Percentiles rank a stretch among this genome's conserved stretches.
Evolutionary conservation across 1,284 basidiomycete species (phyloP).

Genomic region (Thecaphora thlaspeos): DNA sequence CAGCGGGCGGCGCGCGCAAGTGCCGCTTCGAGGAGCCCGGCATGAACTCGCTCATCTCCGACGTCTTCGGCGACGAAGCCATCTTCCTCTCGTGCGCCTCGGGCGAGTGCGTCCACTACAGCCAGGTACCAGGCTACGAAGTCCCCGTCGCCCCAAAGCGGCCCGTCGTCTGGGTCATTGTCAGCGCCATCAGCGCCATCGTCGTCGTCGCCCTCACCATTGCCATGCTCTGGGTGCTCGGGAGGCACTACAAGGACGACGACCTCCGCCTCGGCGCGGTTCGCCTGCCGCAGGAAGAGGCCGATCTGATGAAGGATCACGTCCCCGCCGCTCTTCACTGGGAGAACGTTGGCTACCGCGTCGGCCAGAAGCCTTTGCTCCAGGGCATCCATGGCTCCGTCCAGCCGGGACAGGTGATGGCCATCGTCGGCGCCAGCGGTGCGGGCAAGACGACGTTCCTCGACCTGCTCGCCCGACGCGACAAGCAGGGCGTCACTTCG

Average conservation of each 20-base stretch:
- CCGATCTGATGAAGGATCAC: constrained; percentile 84
- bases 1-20: constrained; percentile 57
- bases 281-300: constrained; percentile 66
- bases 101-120: constrained; percentile 90
- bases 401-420: constrained; percentile 86
- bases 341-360: constrained; percentile 72
- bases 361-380: constrained; percentile 67
- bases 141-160: constrained; percentile 21
- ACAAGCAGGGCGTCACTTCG: constrained; percentile 74
- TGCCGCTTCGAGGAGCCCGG: constrained; percentile 92
- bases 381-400: constrained; percentile 82
- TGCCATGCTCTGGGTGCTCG: constrained; percentile 56
- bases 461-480: constrained; percentile 87
- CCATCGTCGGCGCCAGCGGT: constrained; percentile 91
- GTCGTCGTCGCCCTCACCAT: constrained; percentile 62
- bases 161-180: constrained; percentile 68
- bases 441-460: constrained; percentile 95
- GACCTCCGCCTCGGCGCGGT: constrained; percentile 25
- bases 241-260: constrained; percentile 40
- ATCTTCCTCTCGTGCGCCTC: constrained; percentile 84
- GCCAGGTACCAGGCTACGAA: constrained; percentile 77
- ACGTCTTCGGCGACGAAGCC: constrained; percentile 85
- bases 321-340: constrained; percentile 90
- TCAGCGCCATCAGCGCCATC: constrained; percentile 77
- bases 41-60: constrained; percentile 90